Evolutionary conservation across 345 rosid genomes (phyloP).

Genomic region (Lepidium didymum): DNA sequence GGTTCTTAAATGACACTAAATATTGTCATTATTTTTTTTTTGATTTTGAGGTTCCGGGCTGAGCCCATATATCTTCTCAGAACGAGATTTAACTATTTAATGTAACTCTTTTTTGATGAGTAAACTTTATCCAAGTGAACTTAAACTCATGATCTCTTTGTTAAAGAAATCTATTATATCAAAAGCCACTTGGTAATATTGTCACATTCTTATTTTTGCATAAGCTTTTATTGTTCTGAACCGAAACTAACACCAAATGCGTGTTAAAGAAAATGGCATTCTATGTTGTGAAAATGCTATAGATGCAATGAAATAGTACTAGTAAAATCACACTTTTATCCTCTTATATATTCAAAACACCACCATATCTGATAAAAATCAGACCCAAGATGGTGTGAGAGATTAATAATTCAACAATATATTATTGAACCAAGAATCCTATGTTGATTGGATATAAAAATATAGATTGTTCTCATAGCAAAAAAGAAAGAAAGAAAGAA

Average conservation of each 20-base stretch:
- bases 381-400: neutral
- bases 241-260: conserved; percentile 7
- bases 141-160: too few relatives aligned
- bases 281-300: neutral
- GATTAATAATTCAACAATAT: neutral
- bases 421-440: conserved; percentile 10
- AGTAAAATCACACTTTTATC: too few relatives aligned
- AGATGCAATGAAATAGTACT: too few relatives aligned
- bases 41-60: too few relatives aligned
- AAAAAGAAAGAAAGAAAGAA: neutral
- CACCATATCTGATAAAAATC: neutral
- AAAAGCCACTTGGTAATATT: too few relatives aligned
- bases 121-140: too few relatives aligned
- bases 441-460: neutral
- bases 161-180: too few relatives aligned
- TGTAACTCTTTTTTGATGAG: too few relatives aligned
- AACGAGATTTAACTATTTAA: too few relatives aligned
- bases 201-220: too few relatives aligned
- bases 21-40: too few relatives aligned
- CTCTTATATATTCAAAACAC: neutral
- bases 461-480: neutral
- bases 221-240: conserved; percentile 7
- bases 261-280: neutral
- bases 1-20: conserved; percentile 9
- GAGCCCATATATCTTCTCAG: too few relatives aligned